These are phyloP conservation scores for Cicer cuneatum DNA, from an alignment of 306 rosid species.

Conservation along the genomic window DNA sequence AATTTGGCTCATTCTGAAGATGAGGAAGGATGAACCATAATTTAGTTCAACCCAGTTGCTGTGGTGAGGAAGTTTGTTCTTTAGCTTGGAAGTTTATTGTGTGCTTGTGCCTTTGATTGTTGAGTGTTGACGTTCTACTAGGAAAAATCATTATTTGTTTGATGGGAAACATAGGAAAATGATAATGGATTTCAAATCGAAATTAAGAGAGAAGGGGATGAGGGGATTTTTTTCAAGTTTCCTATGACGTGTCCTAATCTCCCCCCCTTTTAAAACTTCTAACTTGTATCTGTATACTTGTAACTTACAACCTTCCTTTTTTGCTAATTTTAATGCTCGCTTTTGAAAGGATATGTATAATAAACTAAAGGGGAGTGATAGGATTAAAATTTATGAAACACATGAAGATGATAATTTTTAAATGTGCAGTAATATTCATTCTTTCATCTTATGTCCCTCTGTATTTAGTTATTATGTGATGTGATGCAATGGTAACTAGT, in stretches of 20 bases:
- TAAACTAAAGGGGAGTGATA: not conserved
- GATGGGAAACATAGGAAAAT: slow-evolving; percentile 1
- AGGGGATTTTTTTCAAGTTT: not conserved
- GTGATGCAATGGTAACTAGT: slow-evolving; percentile 8
- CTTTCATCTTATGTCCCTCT: slow-evolving; percentile 9
- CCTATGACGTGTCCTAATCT: not conserved
- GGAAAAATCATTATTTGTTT: not conserved
- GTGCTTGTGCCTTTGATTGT: slow-evolving; percentile 31
- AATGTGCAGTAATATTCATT: slow-evolving; percentile 17
- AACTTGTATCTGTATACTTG: not conserved
- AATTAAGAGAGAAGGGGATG: not conserved
- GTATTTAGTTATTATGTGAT: not conserved
- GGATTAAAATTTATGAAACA: not conserved
- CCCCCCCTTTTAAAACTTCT: not conserved
- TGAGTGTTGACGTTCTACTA: slow-evolving; percentile 1
- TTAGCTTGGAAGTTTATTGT: slow-evolving; percentile 28
- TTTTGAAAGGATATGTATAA: not conserved
- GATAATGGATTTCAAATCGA: not conserved
- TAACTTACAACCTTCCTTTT: not conserved
- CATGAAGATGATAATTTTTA: slow-evolving; percentile 9
- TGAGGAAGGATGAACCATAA: slow-evolving; percentile 59
- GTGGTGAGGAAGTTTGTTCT: slow-evolving; percentile 56
- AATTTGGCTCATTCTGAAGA: slow-evolving; percentile 52
- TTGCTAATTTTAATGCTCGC: slow-evolving; percentile 5
- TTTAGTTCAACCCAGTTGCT: slow-evolving; percentile 47